Conservation (phyloP, 192 early-diverging fungal species). For the Gamsiella multidivaricata region DNA sequence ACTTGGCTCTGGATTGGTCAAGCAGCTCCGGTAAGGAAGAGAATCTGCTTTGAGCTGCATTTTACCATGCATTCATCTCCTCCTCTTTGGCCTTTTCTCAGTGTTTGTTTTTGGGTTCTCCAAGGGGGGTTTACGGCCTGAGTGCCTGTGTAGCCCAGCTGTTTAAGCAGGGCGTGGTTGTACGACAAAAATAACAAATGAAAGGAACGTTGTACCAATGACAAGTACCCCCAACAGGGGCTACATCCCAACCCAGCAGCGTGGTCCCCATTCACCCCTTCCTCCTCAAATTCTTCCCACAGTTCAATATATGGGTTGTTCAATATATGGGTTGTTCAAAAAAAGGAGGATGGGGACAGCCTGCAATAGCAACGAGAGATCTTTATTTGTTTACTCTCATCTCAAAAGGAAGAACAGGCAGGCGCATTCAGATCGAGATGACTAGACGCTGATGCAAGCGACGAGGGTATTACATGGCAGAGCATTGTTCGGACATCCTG, state of each 20-base stretch:
- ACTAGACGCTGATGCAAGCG: too few relatives aligned
- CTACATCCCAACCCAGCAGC: neutral
- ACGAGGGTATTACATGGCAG: too few relatives aligned
- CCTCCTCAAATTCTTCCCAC: constrained; percentile 48
- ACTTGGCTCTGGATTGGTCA: constrained; percentile 71
- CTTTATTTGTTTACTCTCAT: neutral
- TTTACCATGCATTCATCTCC: neutral
- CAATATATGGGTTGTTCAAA: constrained; percentile 11
- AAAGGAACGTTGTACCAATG: constrained; percentile 2
- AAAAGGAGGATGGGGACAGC: neutral
- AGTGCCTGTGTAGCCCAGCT: constrained; percentile 11
- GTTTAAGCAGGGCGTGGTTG: constrained; percentile 20
- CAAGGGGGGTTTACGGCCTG: neutral
- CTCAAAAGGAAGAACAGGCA: constrained; percentile 26
- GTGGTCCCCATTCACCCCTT: too few relatives aligned
- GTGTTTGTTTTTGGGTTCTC: neutral
- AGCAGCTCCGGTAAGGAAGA: constrained; percentile 61
- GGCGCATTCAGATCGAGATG: too few relatives aligned
- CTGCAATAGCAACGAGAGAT: constrained; percentile 15
- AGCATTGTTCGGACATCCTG: too few relatives aligned
- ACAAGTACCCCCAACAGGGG: constrained; percentile 12
- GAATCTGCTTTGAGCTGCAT: neutral
- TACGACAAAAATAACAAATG: neutral
- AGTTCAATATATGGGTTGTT: constrained; percentile 19
- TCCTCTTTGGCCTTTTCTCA: neutral